Conservation (phyloP, 2,329 filamentous ascomycete genomes). For the Nigrograna mackinnonii region DNA sequence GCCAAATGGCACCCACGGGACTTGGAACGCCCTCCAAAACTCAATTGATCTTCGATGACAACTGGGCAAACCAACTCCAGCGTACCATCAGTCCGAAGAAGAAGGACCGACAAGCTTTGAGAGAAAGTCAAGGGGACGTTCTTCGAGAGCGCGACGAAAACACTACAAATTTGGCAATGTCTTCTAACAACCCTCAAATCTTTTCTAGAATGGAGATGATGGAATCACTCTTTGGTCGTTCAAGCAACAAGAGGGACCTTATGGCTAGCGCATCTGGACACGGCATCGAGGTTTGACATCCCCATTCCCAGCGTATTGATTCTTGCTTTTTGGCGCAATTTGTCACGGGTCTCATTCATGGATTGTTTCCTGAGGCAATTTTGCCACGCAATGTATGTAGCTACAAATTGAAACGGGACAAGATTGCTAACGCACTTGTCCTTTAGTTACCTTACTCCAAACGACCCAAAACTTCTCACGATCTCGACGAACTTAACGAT, state of each 20-base stretch:
- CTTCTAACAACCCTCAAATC: conserved; percentile 61
- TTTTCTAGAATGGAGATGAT: conserved; percentile 92
- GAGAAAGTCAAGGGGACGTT: conserved; percentile 64
- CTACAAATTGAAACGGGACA: conserved; percentile 44
- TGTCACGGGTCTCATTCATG: conserved; percentile 43
- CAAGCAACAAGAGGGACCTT: too few relatives aligned
- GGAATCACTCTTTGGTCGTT: too few relatives aligned
- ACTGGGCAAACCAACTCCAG: conserved; percentile 93
- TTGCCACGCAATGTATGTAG: conserved; percentile 46
- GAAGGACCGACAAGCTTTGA: conserved; percentile 77
- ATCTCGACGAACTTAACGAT: conserved; percentile 65
- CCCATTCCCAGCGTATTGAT: conserved; percentile 43
- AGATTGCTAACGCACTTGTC: conserved; percentile 42
- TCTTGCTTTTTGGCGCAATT: conserved; percentile 39
- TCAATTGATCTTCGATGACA: conserved; percentile 65
- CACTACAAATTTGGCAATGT: conserved; percentile 35
- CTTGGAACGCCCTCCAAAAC: conserved; percentile 58
- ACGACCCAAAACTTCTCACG: conserved; percentile 69
- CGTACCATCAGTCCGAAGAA: conserved; percentile 94
- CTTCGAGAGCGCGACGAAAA: conserved; percentile 52
- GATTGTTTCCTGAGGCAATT: conserved; percentile 32
- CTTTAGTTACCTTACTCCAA: conserved; percentile 86
- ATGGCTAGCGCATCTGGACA: too few relatives aligned
- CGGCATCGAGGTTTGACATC: conserved; percentile 88
- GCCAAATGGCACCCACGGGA: conserved; percentile 30